These are phyloP conservation scores for Fusarium sambucinum DNA, from an alignment of 2,329 filamentous ascomycete genomes.

Conservation along the genomic window DNA sequence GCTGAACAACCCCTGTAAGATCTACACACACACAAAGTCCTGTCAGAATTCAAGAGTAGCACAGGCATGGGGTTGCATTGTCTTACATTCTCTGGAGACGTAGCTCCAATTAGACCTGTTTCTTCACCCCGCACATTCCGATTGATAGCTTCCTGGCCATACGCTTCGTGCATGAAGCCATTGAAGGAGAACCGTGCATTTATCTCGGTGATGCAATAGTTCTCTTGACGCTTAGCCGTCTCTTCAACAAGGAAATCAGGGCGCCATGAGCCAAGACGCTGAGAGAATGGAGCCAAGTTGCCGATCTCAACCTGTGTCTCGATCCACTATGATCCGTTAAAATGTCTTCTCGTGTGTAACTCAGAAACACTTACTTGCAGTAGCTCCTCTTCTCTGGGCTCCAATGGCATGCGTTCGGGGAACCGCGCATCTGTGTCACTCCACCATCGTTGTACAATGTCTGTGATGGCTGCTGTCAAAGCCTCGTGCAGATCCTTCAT, in stretches of 20 bases:
- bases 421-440: conserved; percentile 49
- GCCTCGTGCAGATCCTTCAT: conserved; percentile 49
- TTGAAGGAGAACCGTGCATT: conserved; percentile 59
- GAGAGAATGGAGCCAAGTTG: conserved; percentile 39
- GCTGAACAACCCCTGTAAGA: conserved; percentile 49
- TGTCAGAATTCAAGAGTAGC: not conserved
- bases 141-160: conserved; percentile 50
- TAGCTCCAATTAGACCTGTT: conserved; percentile 42
- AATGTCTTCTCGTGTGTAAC: not conserved
- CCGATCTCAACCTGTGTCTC: conserved; percentile 46
- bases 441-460: conserved; percentile 58
- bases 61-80: not conserved
- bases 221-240: conserved; percentile 31
- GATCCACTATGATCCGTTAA: conserved; percentile 45
- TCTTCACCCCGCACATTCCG: conserved; percentile 3
- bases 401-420: conserved; percentile 52
- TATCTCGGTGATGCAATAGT: conserved; percentile 55
- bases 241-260: conserved; percentile 57
- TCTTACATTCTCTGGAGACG: conserved; percentile 43
- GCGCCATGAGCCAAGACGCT: conserved; percentile 52
- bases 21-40: conserved; percentile 37
- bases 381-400: conserved; percentile 48
- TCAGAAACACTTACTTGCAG: conserved; percentile 40
- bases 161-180: conserved; percentile 50
- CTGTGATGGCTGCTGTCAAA: conserved; percentile 50